Percentiles rank a stretch among this genome's conserved stretches.
Conservation (phyloP, 129 eudicot genomes). For the Flaveria ramosissima region DNA sequence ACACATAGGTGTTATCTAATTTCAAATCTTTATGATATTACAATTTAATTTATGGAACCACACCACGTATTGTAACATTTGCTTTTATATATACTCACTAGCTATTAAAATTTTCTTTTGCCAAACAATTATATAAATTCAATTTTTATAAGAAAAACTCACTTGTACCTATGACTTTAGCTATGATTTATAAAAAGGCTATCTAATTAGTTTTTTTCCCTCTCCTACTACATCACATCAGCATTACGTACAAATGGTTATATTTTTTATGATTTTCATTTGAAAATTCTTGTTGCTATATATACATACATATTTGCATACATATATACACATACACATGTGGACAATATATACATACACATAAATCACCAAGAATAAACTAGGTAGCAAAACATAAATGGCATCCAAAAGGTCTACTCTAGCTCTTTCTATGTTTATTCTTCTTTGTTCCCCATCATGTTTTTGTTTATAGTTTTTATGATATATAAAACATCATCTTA, state of each 20-base stretch:
- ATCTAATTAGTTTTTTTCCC: too few species aligned
- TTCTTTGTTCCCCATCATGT: constrained; percentile 8
- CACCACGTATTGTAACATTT: not conserved
- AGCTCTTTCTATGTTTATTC: not conserved
- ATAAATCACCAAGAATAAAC: not conserved
- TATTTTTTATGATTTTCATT: too few species aligned
- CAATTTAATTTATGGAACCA: too few species aligned
- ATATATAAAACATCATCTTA: constrained; percentile 6
- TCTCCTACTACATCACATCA: too few species aligned
- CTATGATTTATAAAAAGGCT: too few species aligned
- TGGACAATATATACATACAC: not conserved
- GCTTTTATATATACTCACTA: not conserved
- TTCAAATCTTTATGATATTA: too few species aligned
- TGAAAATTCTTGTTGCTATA: too few species aligned
- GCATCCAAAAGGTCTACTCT: constrained; percentile 28
- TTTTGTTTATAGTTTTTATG: constrained; percentile 5
- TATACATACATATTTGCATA: too few species aligned
- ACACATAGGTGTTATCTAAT: constrained; percentile 17
- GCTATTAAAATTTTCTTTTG: not conserved
- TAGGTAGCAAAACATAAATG: constrained; percentile 16
- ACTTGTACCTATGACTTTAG: too few species aligned
- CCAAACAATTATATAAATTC: not conserved
- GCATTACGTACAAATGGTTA: too few species aligned
- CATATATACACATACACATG: too few species aligned
- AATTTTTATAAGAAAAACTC: too few species aligned